These are phyloP conservation scores for Caloboletus firmus DNA, from an alignment of 1,284 basidiomycete genomes.

Conservation along the genomic window DNA sequence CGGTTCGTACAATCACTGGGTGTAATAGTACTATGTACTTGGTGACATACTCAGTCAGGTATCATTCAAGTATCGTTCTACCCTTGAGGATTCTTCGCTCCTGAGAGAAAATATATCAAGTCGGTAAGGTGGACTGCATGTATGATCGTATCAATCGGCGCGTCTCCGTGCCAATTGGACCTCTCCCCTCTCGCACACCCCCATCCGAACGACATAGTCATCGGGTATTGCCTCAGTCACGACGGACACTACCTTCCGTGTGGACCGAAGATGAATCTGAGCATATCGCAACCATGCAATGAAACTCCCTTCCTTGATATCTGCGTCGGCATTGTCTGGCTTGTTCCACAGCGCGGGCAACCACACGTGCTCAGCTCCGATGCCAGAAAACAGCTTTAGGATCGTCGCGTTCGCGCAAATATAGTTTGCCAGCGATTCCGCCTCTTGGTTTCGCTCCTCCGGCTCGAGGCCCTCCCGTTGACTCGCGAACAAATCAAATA, in stretches of 20 bases:
- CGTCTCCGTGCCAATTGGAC: not conserved
- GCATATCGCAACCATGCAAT: conserved; percentile 10
- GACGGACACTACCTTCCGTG: not conserved
- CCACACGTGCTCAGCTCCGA: not conserved
- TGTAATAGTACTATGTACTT: not conserved
- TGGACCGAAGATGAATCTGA: not conserved
- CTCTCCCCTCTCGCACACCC: no score
- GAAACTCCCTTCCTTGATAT: conserved; percentile 9
- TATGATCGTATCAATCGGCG: not conserved
- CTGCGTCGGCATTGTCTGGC: conserved; percentile 3
- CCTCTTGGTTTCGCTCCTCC: conserved; percentile 6
- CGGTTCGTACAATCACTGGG: not conserved
- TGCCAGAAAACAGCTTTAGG: conserved; percentile 11
- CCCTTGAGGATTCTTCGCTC: not conserved
- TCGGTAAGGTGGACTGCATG: no score
- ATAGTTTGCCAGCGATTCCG: conserved; percentile 6
- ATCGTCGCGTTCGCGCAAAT: conserved; percentile 9
- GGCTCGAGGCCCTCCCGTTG: conserved; percentile 7
- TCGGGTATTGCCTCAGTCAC: conserved; percentile 1
- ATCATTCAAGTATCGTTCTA: not conserved
- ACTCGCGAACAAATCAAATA: conserved; percentile 12
- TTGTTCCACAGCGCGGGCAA: conserved; percentile 6
- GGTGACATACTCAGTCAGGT: not conserved
- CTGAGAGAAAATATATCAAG: not conserved
- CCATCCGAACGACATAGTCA: no score